phyloP scores from a whole-genome alignment of 2,329 filamentous ascomycete species.

The Dothidotthia symphoricarpi region DNA sequence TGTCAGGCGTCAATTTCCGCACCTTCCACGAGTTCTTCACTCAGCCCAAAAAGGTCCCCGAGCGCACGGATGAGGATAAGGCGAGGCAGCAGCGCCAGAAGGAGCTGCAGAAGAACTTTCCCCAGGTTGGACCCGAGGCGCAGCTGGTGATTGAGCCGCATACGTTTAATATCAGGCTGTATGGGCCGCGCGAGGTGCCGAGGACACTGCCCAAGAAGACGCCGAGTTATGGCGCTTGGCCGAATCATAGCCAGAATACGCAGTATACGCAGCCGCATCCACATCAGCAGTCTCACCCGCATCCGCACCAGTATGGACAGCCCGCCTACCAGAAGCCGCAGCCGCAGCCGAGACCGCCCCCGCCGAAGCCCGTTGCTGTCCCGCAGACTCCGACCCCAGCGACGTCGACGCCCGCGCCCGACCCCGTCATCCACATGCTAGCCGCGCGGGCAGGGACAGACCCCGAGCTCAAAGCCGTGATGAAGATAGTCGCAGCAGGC shows the following conservation, averaged over 20 bases:
- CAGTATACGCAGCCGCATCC: slow-evolving; percentile 20
- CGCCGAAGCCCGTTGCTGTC: slow-evolving; percentile 23
- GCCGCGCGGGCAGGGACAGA: slow-evolving; percentile 74
- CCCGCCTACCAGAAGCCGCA: slow-evolving; percentile 14
- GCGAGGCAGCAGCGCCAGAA: slow-evolving; percentile 62
- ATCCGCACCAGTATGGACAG: slow-evolving; percentile 17
- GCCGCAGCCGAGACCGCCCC: slow-evolving; percentile 33
- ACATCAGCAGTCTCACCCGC: slow-evolving; percentile 18
- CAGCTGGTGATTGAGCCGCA: slow-evolving; percentile 78
- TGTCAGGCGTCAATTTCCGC: slow-evolving; percentile 39
- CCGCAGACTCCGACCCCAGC: slow-evolving; percentile 19
- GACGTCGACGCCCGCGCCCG: slow-evolving; percentile 48
- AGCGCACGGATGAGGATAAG: slow-evolving; percentile 64
- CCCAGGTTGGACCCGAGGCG: slow-evolving; percentile 47
- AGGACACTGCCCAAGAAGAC: slow-evolving; percentile 30
- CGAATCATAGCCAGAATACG: slow-evolving; percentile 31
- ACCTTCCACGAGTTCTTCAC: slow-evolving; percentile 39
- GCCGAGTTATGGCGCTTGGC: slow-evolving; percentile 36
- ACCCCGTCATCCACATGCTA: slow-evolving; percentile 77
- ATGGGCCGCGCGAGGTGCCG: slow-evolving; percentile 31
- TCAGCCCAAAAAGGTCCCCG: slow-evolving; percentile 45
- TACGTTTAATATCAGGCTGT: slow-evolving; percentile 63
- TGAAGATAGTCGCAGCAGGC: slow-evolving; percentile 79
- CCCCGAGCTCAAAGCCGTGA: slow-evolving; percentile 69
- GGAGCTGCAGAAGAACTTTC: slow-evolving; percentile 39